A percentile compares a stretch with the other conserved stretches of the same genome.
phyloP scores from a whole-genome alignment of 306 rosid genomes.

The Citrullus colocynthis region DNA sequence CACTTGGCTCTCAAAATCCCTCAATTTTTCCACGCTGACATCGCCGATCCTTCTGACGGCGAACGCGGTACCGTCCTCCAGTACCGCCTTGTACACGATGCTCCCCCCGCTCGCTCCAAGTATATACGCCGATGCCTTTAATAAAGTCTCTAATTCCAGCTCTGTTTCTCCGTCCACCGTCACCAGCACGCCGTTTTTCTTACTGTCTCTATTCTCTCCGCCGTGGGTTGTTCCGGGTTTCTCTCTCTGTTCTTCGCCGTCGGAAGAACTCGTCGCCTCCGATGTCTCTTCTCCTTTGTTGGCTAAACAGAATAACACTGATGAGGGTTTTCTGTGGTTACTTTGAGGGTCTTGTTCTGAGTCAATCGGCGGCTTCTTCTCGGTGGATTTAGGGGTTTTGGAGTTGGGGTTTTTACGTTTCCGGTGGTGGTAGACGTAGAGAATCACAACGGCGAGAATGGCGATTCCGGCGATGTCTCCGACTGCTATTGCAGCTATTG shows the following conservation, averaged over 20 bases:
- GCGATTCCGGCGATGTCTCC: slow-evolving; percentile 66
- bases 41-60: slow-evolving; percentile 83
- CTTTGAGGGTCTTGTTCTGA: slow-evolving; percentile 11
- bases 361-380: slow-evolving; percentile 13
- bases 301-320: slow-evolving; percentile 29
- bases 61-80: slow-evolving; percentile 57
- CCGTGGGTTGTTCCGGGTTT: background rate
- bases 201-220: background rate
- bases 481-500: slow-evolving; percentile 58
- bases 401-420: slow-evolving; percentile 20
- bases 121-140: slow-evolving; percentile 73
- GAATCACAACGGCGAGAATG: slow-evolving; percentile 30
- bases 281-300: slow-evolving; percentile 58
- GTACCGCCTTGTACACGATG: slow-evolving; percentile 82
- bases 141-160: slow-evolving; percentile 59
- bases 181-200: slow-evolving; percentile 37
- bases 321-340: slow-evolving; percentile 21
- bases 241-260: slow-evolving; percentile 36
- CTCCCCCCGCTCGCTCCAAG: slow-evolving; percentile 51
- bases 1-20: slow-evolving; percentile 64
- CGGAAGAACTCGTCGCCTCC: slow-evolving; percentile 63
- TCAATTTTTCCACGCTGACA: slow-evolving; percentile 41
- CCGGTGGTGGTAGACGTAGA: slow-evolving; percentile 49
- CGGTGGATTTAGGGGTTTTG: background rate
- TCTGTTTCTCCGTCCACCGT: slow-evolving; percentile 51